Evolutionary conservation across 139 green algal species (phyloP).

Genomic region (Ettlia oleoabundans): DNA sequence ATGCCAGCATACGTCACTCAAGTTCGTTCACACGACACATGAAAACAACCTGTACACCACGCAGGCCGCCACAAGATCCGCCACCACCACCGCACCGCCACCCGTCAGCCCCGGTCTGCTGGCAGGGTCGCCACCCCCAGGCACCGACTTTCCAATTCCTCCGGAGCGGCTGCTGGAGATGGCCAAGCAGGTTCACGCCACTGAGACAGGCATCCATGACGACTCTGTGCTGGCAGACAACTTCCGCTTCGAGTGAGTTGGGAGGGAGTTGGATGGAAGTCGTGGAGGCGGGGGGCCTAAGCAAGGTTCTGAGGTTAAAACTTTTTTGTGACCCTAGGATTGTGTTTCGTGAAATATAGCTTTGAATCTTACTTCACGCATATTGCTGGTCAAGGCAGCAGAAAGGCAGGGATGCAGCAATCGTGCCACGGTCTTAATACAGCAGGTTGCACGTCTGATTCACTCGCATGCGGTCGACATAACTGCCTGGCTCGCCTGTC

Average conservation of each 20-base stretch:
- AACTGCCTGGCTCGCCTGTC: neutral
- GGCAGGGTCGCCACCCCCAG: neutral
- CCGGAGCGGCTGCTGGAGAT: constrained; percentile 45
- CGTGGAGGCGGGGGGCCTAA: neutral
- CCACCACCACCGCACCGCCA: neutral
- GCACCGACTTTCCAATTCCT: constrained; percentile 45
- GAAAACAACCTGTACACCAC: too few species aligned
- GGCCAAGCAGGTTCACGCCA: constrained; percentile 48
- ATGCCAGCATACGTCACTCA: too few species aligned
- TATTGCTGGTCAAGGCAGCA: too few species aligned
- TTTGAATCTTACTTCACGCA: too few species aligned
- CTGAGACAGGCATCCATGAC: constrained; percentile 40
- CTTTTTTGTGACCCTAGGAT: too few species aligned
- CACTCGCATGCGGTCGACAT: neutral
- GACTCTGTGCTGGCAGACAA: constrained; percentile 41
- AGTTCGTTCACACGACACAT: too few species aligned
- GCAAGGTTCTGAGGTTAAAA: neutral
- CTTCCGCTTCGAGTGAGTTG: constrained; percentile 60
- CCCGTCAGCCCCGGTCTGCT: constrained; percentile 6
- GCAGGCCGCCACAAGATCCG: neutral
- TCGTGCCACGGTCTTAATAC: too few species aligned
- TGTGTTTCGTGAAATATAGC: too few species aligned
- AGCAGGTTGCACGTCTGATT: neutral
- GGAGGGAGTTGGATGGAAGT: neutral
- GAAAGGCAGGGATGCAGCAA: too few species aligned